Conservation (phyloP, 176 grass and related monocot genomes). For the Puya raimondii region DNA sequence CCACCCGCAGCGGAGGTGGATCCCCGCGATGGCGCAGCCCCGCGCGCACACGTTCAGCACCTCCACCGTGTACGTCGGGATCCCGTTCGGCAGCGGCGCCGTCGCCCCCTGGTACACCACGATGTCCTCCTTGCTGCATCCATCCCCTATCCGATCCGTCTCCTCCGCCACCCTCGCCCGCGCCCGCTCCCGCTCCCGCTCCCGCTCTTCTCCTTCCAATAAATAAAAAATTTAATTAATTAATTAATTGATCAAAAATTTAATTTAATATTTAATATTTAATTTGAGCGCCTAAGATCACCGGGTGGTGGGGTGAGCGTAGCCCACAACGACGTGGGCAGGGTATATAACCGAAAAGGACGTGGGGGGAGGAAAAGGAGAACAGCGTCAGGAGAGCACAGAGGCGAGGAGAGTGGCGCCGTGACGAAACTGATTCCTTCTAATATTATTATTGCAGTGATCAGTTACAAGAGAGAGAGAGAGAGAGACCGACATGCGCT, state of each 20-base stretch:
- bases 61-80: constrained; percentile 73
- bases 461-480: too few species aligned
- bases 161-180: not conserved
- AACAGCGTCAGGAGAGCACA: not conserved
- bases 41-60: constrained; percentile 54
- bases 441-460: not conserved
- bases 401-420: not conserved
- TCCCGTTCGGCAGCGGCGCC: constrained; percentile 34
- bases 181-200: too few species aligned
- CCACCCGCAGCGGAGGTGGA: constrained; percentile 88
- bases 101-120: constrained; percentile 44
- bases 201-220: not conserved
- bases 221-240: not conserved
- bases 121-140: constrained; percentile 33
- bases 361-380: not conserved
- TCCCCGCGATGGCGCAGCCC: constrained; percentile 39
- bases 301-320: too few species aligned
- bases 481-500: not conserved
- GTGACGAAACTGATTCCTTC: not conserved
- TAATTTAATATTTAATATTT: too few species aligned
- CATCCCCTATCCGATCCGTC: constrained; percentile 26
- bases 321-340: too few species aligned
- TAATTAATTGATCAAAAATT: too few species aligned
- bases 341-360: not conserved
- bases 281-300: too few species aligned